These are phyloP conservation scores for Fusarium napiforme DNA, from an alignment of 2,329 filamentous ascomycete genomes.

Conservation along the genomic window DNA sequence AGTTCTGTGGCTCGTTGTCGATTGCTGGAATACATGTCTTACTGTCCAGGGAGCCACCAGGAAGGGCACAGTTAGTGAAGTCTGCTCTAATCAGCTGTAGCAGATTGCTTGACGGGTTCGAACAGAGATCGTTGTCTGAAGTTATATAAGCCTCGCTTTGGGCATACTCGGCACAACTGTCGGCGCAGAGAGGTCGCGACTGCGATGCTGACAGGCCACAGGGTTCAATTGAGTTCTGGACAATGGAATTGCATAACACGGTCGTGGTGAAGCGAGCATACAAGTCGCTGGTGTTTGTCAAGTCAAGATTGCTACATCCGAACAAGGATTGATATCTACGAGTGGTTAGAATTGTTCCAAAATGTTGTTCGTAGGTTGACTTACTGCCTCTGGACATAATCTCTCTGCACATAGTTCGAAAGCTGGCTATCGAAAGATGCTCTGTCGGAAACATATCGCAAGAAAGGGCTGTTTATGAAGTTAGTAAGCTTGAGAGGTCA, in stretches of 20 bases:
- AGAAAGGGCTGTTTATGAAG: slow-evolving; percentile 74
- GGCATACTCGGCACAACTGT: slow-evolving; percentile 87
- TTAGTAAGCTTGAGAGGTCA: slow-evolving; percentile 17
- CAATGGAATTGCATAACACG: slow-evolving; percentile 90
- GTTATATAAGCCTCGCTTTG: slow-evolving; percentile 89
- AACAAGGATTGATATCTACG: slow-evolving; percentile 82
- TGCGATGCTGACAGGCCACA: slow-evolving; percentile 75
- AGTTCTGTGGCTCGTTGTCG: slow-evolving; percentile 85
- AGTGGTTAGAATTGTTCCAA: slow-evolving; percentile 16
- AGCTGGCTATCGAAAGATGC: slow-evolving; percentile 82
- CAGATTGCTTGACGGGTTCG: slow-evolving; percentile 71
- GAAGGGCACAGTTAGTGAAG: slow-evolving; percentile 88
- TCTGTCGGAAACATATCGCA: slow-evolving; percentile 81
- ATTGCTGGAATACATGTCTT: slow-evolving; percentile 79
- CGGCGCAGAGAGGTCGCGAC: slow-evolving; percentile 84
- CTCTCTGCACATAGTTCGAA: slow-evolving; percentile 75
- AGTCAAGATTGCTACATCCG: slow-evolving; percentile 81
- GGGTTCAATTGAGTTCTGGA: slow-evolving; percentile 82
- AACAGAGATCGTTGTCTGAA: slow-evolving; percentile 78
- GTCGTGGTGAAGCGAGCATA: slow-evolving; percentile 95
- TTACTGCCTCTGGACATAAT: slow-evolving; percentile 83
- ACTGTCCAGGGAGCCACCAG: slow-evolving; percentile 79
- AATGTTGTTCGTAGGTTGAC: slow-evolving; percentile 43
- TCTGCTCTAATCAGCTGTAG: slow-evolving; percentile 86
- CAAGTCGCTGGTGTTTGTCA: slow-evolving; percentile 80